A percentile compares a stretch with the other conserved stretches of the same genome.
These are phyloP conservation scores for Trichosporon faecale DNA, from an alignment of 1,284 basidiomycete species.

Conservation along the genomic window DNA sequence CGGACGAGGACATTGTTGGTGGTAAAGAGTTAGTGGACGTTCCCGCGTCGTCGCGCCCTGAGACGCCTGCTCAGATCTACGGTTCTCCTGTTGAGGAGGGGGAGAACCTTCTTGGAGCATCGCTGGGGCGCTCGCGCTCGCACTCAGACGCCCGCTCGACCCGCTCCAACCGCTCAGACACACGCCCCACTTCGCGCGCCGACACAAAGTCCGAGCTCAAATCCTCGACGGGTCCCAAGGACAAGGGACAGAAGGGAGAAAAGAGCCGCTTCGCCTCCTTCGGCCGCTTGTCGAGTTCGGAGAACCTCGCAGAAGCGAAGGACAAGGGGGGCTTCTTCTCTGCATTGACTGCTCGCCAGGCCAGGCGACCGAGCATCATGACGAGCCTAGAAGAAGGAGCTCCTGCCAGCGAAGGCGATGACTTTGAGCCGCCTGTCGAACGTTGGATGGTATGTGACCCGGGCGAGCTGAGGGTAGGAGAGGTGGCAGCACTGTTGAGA, in stretches of 20 bases:
- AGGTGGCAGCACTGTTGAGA: constrained; percentile 67
- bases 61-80: constrained; percentile 22
- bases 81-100: constrained; percentile 46
- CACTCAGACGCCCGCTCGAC: constrained; percentile 41
- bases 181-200: not conserved
- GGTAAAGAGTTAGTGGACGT: constrained; percentile 51
- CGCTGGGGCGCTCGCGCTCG: constrained; percentile 11
- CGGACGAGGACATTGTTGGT: constrained; percentile 48
- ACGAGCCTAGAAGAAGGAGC: constrained; percentile 47
- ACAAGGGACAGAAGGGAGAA: not conserved
- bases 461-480: constrained; percentile 68
- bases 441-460: constrained; percentile 10
- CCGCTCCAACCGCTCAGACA: constrained; percentile 17
- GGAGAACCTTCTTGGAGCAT: constrained; percentile 27
- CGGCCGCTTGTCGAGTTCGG: not conserved
- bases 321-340: constrained; percentile 7
- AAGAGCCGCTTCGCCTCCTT: not conserved
- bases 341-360: not conserved
- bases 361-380: constrained; percentile 3
- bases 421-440: constrained; percentile 6
- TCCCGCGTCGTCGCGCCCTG: constrained; percentile 34
- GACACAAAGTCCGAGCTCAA: not conserved
- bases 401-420: constrained; percentile 16
- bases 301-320: not conserved
- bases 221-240: not conserved